Evolutionary conservation across 306 rosid species (phyloP), one percentile per base, ranked within the genome.

Genomic region (Leucaena leucocephala): DNA sequence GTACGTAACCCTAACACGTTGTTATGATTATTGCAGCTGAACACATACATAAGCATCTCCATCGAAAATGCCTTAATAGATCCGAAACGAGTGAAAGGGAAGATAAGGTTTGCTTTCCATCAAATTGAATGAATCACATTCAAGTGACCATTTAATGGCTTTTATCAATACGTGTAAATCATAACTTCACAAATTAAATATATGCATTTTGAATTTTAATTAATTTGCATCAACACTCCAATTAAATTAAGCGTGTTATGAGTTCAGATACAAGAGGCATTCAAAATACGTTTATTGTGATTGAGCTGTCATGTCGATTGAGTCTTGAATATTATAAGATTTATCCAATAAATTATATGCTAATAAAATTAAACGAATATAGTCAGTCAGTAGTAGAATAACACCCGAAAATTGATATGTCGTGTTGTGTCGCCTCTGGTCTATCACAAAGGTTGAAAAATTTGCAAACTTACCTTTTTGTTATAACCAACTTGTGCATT

Each of bases 1-100:
- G 77, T 17, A 72, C 80, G 84, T 82, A 84, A 80, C 84, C 93
- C 90, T 82, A 85, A 63, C 57, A 36, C n/a, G 35, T 65, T 44
- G 6, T 50, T 52, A 15, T 45, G 11, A 11, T 45, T 45, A 16
- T 64, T 43, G 36, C 38, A 44, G 35, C 6, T 66, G 55, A 19
- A 3, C 10, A 12, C 13, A 45, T 22, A 38, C 69, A 36, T 16
- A 33, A 49, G 43, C 61, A 39, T 42, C 54, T 19, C 52, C 35
- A 4, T 45, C n/a, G 42, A 6, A 14, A 69, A 69, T 12, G 44
- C 16, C 7, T 3, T 7, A 4, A 36, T 36, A 2, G 49, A 50
- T 19, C 49, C n/a, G 39, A 21, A 71, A 15, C 33, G 12, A 17
- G 17, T 14, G 14, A 14, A 52, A 35, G 35, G 7, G 21, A 27